Conservation (phyloP, 2,329 filamentous ascomycete species). For the Fusarium compactum region DNA sequence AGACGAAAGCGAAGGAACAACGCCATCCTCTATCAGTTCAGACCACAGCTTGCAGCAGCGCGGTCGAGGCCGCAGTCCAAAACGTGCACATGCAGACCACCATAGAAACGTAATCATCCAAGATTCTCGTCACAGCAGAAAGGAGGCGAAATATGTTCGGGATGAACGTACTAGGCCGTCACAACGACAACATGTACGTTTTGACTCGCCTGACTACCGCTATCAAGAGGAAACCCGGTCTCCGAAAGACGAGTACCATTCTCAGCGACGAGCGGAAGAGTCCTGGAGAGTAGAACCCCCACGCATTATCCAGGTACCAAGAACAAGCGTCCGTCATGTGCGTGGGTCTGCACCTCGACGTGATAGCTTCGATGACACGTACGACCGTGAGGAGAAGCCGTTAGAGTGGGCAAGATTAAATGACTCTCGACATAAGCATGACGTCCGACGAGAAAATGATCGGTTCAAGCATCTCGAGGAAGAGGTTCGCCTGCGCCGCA, state of each 20-base stretch:
- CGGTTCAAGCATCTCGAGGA: slow-evolving; percentile 32
- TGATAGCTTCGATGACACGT: slow-evolving; percentile 24
- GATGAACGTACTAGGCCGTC: not conserved
- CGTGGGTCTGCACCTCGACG: slow-evolving; percentile 30
- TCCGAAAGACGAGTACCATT: slow-evolving; percentile 18
- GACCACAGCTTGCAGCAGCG: slow-evolving; percentile 4
- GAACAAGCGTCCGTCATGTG: slow-evolving; percentile 31
- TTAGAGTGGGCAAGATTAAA: slow-evolving; percentile 34
- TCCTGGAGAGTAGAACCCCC: slow-evolving; percentile 24
- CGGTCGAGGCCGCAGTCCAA: slow-evolving; percentile 20
- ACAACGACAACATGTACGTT: slow-evolving; percentile 24
- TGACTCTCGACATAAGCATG: slow-evolving; percentile 14
- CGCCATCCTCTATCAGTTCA: slow-evolving; percentile 32
- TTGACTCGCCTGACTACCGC: slow-evolving; percentile 12
- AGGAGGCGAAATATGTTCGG: not conserved
- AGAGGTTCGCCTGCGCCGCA: slow-evolving; percentile 26
- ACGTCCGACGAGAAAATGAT: slow-evolving; percentile 26
- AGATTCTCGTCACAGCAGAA: slow-evolving; percentile 5
- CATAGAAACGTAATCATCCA: slow-evolving; percentile 14
- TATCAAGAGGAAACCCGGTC: slow-evolving; percentile 14
- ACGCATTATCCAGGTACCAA: slow-evolving; percentile 35
- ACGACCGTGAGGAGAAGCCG: slow-evolving; percentile 18
- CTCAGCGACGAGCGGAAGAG: slow-evolving; percentile 16
- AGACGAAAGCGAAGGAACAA: slow-evolving; percentile 31
- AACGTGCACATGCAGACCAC: slow-evolving; percentile 9